Evolutionary conservation across 148 eudicot genomes (phyloP).

Genomic region (Chenopodium quinoa): DNA sequence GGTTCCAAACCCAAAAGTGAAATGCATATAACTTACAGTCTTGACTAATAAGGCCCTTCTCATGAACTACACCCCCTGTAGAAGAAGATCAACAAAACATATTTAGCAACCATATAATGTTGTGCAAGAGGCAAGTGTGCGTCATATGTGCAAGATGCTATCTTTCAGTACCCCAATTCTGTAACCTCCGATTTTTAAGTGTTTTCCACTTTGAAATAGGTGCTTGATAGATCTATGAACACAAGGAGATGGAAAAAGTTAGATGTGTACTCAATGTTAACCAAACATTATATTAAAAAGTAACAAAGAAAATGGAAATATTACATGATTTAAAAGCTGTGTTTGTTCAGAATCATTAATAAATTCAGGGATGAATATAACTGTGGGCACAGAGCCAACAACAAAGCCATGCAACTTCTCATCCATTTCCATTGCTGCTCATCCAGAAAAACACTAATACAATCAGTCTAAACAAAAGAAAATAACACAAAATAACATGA

Average conservation of each 20-base stretch:
- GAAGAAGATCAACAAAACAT: slow-evolving; percentile 21
- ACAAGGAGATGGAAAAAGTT: neutral
- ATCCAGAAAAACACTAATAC: neutral
- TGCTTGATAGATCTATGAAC: slow-evolving; percentile 64
- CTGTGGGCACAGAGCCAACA: slow-evolving; percentile 71
- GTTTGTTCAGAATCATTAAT: slow-evolving; percentile 52
- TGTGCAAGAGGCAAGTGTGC: slow-evolving; percentile 7
- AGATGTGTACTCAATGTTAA: slow-evolving; percentile 1
- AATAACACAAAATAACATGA: neutral
- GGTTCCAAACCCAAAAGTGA: neutral
- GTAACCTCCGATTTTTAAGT: slow-evolving; percentile 78
- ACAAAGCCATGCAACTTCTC: slow-evolving; percentile 34
- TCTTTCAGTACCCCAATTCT: slow-evolving; percentile 76
- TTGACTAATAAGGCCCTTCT: slow-evolving; percentile 90
- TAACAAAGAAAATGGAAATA: neutral
- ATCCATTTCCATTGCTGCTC: slow-evolving; percentile 34
- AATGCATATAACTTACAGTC: slow-evolving; percentile 51
- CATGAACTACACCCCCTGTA: slow-evolving; percentile 92
- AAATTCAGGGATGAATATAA: slow-evolving; percentile 72
- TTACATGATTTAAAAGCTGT: slow-evolving; percentile 52
- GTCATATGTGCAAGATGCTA: neutral
- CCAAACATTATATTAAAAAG: slow-evolving; percentile 8
- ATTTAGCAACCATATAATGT: slow-evolving; percentile 12
- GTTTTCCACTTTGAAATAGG: slow-evolving; percentile 88
- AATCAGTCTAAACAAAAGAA: neutral